A percentile compares a stretch with the other conserved stretches of the same genome.
phyloP scores from a whole-genome alignment of 257 asterid species.

The Gardenia jasminoides region DNA sequence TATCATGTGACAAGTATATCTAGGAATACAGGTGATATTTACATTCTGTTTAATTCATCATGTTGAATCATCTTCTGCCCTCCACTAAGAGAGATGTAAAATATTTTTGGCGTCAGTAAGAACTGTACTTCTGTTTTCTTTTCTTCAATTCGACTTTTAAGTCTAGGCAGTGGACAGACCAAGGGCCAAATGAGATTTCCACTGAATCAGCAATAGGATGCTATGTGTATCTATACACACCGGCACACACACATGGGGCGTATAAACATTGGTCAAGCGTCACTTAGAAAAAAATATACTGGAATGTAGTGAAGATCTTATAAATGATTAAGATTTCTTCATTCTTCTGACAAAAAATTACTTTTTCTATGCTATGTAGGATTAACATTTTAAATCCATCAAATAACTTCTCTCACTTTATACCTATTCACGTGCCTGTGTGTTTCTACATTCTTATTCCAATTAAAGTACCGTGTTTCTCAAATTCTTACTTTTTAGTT shows the following conservation, averaged over 20 bases:
- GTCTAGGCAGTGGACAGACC: too few species aligned
- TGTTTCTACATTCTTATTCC: neutral
- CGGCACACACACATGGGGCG: too few species aligned
- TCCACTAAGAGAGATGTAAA: neutral
- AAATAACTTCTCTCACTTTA: neutral
- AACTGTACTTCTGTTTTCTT: too few species aligned
- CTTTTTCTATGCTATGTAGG: neutral
- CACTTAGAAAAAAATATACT: too few species aligned
- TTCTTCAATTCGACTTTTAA: too few species aligned
- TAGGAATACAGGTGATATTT: conserved; percentile 67
- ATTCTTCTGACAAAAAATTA: neutral
- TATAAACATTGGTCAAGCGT: too few species aligned
- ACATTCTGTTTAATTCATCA: neutral
- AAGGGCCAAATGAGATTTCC: too few species aligned
- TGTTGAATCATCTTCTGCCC: neutral
- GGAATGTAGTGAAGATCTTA: too few species aligned
- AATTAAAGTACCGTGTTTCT: neutral
- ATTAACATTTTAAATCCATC: neutral
- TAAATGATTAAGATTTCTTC: too few species aligned
- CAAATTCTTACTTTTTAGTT: neutral
- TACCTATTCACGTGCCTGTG: too few species aligned
- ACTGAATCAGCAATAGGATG: too few species aligned
- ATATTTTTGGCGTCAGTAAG: neutral
- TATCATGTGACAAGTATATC: conserved; percentile 80
- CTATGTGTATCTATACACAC: too few species aligned